These are phyloP conservation scores for Gilbertella persicaria DNA, from an alignment of 371 early-diverging fungal genomes.

Conservation along the genomic window DNA sequence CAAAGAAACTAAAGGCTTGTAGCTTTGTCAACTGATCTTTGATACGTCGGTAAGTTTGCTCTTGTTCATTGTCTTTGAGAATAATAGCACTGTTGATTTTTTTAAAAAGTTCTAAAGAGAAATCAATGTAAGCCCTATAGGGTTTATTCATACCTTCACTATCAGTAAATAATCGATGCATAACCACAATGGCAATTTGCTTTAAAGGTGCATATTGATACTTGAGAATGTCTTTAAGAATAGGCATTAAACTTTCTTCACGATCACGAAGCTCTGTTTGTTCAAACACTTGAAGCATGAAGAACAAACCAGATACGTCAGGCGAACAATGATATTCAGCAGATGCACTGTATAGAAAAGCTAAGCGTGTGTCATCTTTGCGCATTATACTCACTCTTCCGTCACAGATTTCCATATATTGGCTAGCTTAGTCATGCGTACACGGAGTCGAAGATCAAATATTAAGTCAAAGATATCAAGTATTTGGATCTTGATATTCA, in stretches of 20 bases:
- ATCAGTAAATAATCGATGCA: conserved; percentile 52
- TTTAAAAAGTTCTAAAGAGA: conserved; percentile 28
- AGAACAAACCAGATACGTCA: not conserved
- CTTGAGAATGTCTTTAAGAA: conserved; percentile 52
- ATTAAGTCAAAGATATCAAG: conserved; percentile 50
- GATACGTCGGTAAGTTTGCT: conserved; percentile 41
- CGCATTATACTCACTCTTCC: conserved; percentile 27
- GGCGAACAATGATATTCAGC: conserved; percentile 6
- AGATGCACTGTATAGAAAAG: not conserved
- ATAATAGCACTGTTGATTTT: conserved; percentile 34
- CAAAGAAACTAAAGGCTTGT: conserved; percentile 19
- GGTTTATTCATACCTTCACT: conserved; percentile 34
- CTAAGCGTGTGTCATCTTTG: not conserved
- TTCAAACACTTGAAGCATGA: conserved; percentile 9
- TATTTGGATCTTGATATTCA: conserved; percentile 54
- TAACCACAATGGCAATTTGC: conserved; percentile 45
- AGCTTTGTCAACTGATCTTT: conserved; percentile 27
- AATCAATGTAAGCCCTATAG: not conserved
- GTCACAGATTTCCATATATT: conserved; percentile 26
- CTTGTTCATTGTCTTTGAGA: conserved; percentile 38
- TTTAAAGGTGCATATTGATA: conserved; percentile 52
- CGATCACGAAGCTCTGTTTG: conserved; percentile 34
- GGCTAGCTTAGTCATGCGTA: conserved; percentile 38
- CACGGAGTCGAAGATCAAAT: conserved; percentile 45
- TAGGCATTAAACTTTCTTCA: conserved; percentile 45